These are phyloP conservation scores for Ogataea ganodermae DNA, from an alignment of 805 yeast species.

Conservation along the genomic window DNA sequence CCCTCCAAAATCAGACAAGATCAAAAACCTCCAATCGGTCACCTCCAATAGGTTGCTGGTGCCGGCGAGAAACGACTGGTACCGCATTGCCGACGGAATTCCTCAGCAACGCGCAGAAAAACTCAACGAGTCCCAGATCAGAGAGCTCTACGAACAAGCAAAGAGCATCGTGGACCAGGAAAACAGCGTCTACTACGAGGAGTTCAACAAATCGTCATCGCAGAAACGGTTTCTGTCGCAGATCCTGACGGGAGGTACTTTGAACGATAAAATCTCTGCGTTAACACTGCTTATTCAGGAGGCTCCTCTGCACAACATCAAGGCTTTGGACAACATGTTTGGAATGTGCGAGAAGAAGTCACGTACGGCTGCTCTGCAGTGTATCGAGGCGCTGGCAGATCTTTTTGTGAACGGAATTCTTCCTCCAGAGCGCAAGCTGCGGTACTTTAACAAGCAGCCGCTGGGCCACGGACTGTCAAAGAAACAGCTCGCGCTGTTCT, in stretches of 20 bases:
- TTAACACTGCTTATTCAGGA: conserved; percentile 90
- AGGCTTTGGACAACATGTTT: conserved; percentile 77
- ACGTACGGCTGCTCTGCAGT: conserved; percentile 88
- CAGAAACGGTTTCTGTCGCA: conserved; percentile 88
- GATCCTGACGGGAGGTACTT: conserved; percentile 87
- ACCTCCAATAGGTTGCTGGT: conserved; percentile 56
- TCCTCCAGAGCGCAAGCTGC: conserved; percentile 83
- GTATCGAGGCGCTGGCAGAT: conserved; percentile 88
- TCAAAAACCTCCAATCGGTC: conserved; percentile 47
- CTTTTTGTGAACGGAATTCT: conserved; percentile 78
- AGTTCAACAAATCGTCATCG: conserved; percentile 71
- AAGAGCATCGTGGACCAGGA: conserved; percentile 66
- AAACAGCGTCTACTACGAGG: conserved; percentile 68
- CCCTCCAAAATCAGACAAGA: conserved; percentile 24
- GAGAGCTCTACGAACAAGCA: conserved; percentile 65
- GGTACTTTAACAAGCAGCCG: conserved; percentile 77
- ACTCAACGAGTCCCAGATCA: conserved; percentile 56
- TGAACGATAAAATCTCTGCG: conserved; percentile 93
- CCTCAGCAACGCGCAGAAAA: conserved; percentile 33
- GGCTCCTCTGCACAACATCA: conserved; percentile 87
- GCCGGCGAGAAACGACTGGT: conserved; percentile 76
- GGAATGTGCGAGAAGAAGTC: conserved; percentile 87
- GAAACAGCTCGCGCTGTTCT: conserved; percentile 67
- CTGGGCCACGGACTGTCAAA: conserved; percentile 47
- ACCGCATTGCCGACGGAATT: conserved; percentile 50